Evolutionary conservation across 805 yeast species (phyloP), one percentile per base, ranked within the genome.

Genomic region (Torulaspora indica): DNA sequence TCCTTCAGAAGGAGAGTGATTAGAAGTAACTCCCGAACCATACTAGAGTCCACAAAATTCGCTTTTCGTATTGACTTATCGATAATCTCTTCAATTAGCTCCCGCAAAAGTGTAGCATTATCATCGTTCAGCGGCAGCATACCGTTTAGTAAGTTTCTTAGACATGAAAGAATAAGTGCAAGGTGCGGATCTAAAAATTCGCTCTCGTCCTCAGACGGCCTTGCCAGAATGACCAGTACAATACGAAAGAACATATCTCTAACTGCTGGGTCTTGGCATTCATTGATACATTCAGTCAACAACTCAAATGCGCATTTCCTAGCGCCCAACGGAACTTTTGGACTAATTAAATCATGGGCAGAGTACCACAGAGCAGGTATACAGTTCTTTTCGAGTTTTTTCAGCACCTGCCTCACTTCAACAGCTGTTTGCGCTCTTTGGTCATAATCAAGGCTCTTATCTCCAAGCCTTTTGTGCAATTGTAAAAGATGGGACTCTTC

Each of bases 321-420:
- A 13, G 64, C 68, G 1, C 60, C 44, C 15, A 54, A 55, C n/a
- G 58, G 61, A 25, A 55, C 59, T 2, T 60, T 58, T 0, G 66
- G 58, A 5, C 67, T 67, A 40, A 85, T 70, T 59, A 82, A 63
- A 40, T 73, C 77, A 47, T 76, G 68, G 0, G 83, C 81, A 40
- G 79, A 65, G 59, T 81, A 78, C 96, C 96, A 87, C 1, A 86
- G 71, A 49, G 84, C 89, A 0, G 86, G 80, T 3, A 85, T 71
- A 2, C 83, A 75, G 0, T 81, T 71, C 2, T 79, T 72, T 3
- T 81, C 68, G 39, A 72, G 73, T 38, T 72, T 75, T 17, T 73
- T 73, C 2, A 86, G 61, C 3, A 78, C 68, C 2, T 71, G 71
- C 5, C 75, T 65, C 33, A 87, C 62, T 15, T 72, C 62, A 2